Conservation (phyloP, 129 eudicot species). For the Oenanthe sinensis region DNA sequence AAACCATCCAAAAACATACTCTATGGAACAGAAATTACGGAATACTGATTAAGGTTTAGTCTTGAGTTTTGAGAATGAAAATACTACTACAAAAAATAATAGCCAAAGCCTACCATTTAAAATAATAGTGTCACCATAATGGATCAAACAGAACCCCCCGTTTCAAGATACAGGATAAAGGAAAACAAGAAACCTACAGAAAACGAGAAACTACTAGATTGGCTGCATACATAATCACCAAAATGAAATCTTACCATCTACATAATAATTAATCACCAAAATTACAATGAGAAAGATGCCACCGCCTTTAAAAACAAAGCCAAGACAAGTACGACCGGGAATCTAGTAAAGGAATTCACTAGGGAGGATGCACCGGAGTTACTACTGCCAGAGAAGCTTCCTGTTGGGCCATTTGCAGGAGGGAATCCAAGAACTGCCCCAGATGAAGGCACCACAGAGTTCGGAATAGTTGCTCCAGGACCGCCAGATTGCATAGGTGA, state of each 20-base stretch:
- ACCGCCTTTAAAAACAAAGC: constrained; percentile 27
- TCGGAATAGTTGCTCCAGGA: constrained; percentile 41
- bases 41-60: neutral
- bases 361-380: constrained; percentile 35
- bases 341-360: constrained; percentile 27
- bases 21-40: neutral
- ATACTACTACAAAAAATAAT: neutral
- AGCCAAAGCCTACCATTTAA: neutral
- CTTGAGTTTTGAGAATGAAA: too few relatives aligned
- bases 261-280: neutral
- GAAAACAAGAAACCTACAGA: neutral
- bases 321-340: constrained; percentile 25
- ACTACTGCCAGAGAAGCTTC: constrained; percentile 45
- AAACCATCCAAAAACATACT: neutral
- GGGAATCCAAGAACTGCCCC: constrained; percentile 39
- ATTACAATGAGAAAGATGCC: constrained; percentile 28
- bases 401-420: constrained; percentile 58
- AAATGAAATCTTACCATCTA: neutral
- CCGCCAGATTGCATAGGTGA: constrained; percentile 63
- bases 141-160: neutral
- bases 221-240: constrained; percentile 12
- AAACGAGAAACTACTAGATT: neutral
- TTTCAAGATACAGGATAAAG: neutral
- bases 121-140: neutral
- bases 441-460: constrained; percentile 52